These are phyloP conservation scores for Camelina sativa DNA, from an alignment of 345 rosid species.

Conservation along the genomic window DNA sequence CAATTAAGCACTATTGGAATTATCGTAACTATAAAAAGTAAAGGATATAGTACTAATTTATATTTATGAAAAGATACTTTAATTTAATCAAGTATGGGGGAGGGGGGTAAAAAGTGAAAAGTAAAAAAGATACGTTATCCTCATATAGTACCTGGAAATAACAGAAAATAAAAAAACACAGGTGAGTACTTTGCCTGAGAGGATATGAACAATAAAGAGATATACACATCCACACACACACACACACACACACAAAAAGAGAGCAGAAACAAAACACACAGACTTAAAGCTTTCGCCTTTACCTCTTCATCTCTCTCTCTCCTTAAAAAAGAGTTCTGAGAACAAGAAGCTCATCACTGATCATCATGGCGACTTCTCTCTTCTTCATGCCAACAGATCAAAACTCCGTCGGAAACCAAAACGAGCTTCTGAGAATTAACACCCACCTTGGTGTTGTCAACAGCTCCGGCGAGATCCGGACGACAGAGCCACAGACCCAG, in stretches of 20 bases:
- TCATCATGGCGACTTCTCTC: slow-evolving; percentile 44
- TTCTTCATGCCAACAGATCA: slow-evolving; percentile 29
- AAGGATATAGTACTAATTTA: neutral
- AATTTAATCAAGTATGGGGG: neutral
- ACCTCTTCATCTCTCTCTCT: slow-evolving; percentile 22
- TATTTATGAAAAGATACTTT: neutral
- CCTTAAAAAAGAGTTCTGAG: slow-evolving; percentile 3
- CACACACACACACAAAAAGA: slow-evolving; percentile 28
- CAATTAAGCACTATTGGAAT: neutral
- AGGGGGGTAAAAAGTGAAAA: slow-evolving; percentile 24
- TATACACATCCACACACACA: neutral
- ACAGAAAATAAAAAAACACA: slow-evolving; percentile 38
- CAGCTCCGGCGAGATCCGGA: slow-evolving; percentile 33
- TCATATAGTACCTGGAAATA: slow-evolving; percentile 48
- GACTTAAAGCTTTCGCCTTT: slow-evolving; percentile 31
- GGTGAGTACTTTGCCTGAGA: slow-evolving; percentile 40
- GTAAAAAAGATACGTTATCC: slow-evolving; percentile 32
- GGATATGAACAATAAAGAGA: slow-evolving; percentile 27
- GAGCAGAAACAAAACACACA: slow-evolving; percentile 33
- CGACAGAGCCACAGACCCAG: slow-evolving; percentile 28
- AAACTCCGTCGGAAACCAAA: slow-evolving; percentile 26
- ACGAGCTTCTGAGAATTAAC: slow-evolving; percentile 23
- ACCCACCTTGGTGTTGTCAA: slow-evolving; percentile 9
- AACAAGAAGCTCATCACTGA: slow-evolving; percentile 30
- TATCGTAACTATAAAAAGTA: neutral